Conservation (phyloP, 352 stramenopile species). For the Phytopythium chamaehyphon region DNA sequence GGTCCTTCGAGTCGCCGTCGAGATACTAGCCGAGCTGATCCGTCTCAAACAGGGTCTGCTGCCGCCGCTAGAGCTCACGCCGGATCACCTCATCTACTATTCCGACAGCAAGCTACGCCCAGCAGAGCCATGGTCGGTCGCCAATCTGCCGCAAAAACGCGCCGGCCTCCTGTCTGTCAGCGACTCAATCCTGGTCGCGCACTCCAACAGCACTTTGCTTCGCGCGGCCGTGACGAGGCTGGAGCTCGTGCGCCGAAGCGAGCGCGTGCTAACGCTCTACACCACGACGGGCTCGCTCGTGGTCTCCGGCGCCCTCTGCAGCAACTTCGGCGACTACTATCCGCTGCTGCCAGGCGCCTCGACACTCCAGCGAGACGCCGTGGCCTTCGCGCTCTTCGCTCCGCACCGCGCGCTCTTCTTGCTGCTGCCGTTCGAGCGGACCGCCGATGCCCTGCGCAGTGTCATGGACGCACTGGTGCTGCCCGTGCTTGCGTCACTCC, state of each 20-base stretch:
- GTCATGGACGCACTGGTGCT: slow-evolving; percentile 50
- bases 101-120: neutral
- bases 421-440: slow-evolving; percentile 39
- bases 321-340: slow-evolving; percentile 78
- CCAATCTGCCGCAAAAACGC: slow-evolving; percentile 32
- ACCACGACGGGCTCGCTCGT: slow-evolving; percentile 63
- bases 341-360: slow-evolving; percentile 20
- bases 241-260: slow-evolving; percentile 11
- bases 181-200: slow-evolving; percentile 36
- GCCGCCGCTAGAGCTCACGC: slow-evolving; percentile 35
- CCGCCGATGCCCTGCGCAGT: slow-evolving; percentile 28
- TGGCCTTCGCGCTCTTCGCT: slow-evolving; percentile 47
- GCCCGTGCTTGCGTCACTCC: slow-evolving; percentile 27
- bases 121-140: slow-evolving; percentile 5
- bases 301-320: slow-evolving; percentile 64
- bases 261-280: slow-evolving; percentile 54
- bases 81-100: slow-evolving; percentile 46
- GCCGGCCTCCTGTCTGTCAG: slow-evolving; percentile 40
- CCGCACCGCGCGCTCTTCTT: slow-evolving; percentile 45
- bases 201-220: neutral
- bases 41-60: slow-evolving; percentile 9
- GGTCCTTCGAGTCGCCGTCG: neutral
- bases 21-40: no score
- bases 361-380: slow-evolving; percentile 23
- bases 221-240: slow-evolving; percentile 24